A percentile compares a stretch with the other conserved stretches of the same genome.
These are phyloP conservation scores for Ceratocystis variospora DNA, from an alignment of 2,329 filamentous ascomycete genomes.

Conservation along the genomic window DNA sequence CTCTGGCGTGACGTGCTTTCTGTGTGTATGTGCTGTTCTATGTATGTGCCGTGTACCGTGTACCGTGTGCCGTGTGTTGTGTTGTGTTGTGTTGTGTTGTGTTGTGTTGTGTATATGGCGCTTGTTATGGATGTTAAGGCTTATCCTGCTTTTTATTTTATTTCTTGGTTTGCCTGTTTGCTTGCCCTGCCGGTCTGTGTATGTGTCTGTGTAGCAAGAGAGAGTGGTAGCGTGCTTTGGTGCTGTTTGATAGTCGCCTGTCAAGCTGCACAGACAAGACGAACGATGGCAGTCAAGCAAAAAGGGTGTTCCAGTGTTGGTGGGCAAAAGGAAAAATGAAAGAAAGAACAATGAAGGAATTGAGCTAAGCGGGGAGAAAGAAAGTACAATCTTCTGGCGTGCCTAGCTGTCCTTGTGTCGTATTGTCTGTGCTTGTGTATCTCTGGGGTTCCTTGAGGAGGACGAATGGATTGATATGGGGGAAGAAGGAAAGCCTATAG, in stretches of 20 bases:
- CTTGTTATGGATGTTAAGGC: not conserved
- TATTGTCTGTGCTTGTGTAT: not conserved
- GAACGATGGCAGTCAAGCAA: not conserved
- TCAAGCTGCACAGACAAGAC: conserved; percentile 1
- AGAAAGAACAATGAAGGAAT: conserved; percentile 7
- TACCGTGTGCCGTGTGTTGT: not conserved
- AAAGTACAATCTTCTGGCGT: not conserved
- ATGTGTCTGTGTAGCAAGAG: not conserved
- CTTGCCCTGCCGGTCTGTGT: not conserved
- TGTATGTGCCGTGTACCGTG: not conserved
- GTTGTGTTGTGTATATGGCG: not conserved
- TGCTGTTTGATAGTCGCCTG: not conserved
- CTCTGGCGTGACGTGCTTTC: conserved; percentile 5
- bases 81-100: not conserved
- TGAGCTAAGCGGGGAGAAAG: not conserved
- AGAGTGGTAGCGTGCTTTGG: not conserved
- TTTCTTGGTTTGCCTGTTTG: not conserved
- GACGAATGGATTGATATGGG: not conserved
- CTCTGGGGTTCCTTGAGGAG: not conserved
- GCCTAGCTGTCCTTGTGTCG: not conserved
- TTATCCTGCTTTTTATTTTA: not conserved
- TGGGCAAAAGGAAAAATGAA: not conserved
- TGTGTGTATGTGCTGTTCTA: not conserved
- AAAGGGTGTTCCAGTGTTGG: not conserved
- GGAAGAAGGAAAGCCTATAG: not conserved